Conservation (phyloP, 2,329 filamentous ascomycete species). For the Periglandula ipomoeae region DNA sequence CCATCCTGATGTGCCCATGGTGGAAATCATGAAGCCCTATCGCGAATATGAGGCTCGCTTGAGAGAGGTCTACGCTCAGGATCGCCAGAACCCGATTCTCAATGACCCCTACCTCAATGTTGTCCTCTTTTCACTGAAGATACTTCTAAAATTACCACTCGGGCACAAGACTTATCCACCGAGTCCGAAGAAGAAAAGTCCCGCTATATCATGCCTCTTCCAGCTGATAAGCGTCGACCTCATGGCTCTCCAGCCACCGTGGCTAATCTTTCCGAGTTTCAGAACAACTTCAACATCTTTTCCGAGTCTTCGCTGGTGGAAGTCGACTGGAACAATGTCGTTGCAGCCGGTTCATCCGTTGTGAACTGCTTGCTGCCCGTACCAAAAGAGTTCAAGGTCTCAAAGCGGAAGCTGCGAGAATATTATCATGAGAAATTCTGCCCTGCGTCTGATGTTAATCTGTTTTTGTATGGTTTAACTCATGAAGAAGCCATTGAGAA, state of each 20-base stretch:
- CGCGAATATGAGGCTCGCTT: conserved; percentile 58
- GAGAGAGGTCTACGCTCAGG: conserved; percentile 59
- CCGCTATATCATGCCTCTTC: conserved; percentile 61
- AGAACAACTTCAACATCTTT: conserved; percentile 72
- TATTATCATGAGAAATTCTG: conserved; percentile 78
- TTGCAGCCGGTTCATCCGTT: conserved; percentile 73
- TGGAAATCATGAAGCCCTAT: conserved; percentile 54
- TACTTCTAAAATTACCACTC: conserved; percentile 48
- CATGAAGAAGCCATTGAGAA: conserved; percentile 74
- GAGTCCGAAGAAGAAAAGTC: conserved; percentile 54
- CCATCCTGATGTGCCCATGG: conserved; percentile 43
- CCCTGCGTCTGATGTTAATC: conserved; percentile 77
- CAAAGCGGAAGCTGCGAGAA: conserved; percentile 54
- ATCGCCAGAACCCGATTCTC: conserved; percentile 49
- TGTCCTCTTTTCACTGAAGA: conserved; percentile 51
- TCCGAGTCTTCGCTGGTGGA: conserved; percentile 69
- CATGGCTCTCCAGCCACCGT: conserved; percentile 61
- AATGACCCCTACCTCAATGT: conserved; percentile 52
- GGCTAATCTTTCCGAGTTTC: conserved; percentile 57
- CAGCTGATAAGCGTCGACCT: conserved; percentile 49
- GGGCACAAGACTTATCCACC: conserved; percentile 47
- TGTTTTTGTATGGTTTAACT: conserved; percentile 73
- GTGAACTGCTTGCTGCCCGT: conserved; percentile 70
- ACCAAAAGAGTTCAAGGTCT: conserved; percentile 49
- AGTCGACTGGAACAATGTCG: conserved; percentile 73